Base-by-base conservation (phyloP, 768 basidiomycete genomes). In the Hysterangium stoloniferum region DNA sequence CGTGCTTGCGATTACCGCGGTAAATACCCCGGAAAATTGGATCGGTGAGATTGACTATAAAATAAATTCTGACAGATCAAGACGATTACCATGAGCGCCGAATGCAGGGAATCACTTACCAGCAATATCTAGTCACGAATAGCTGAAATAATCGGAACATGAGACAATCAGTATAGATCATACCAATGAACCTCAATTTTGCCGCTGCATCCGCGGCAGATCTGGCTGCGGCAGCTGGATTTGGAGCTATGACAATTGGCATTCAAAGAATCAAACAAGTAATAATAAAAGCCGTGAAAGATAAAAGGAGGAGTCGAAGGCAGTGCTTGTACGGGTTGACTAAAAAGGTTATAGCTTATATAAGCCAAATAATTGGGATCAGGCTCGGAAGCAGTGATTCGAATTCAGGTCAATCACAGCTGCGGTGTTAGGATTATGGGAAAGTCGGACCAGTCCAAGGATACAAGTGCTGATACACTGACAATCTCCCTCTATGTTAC, bases 11-110 rank as follows among this genome's bases (percentile, higher is more conserved):
- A 52, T 68, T 72, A 12, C 76, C 73, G 40, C 64, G 73, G 58
- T 81, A 70, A 20, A 64, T 57, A 31, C 79, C 79, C 54, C 68
- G 69, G 57, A 81, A 81, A 6, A 79, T 69, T 4, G 75, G 76
- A 56, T 82, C 79, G 13, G 76, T 78, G 44, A 82, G 64, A 57
- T 77, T 76, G 9, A 75, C 74, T 77, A 40, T 35, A 15, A 13
- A 42, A 19, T n/a, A 24, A 20, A 40, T 17, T 15, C 13, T 11
- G n/a, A 8, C 27, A 12, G 37, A 34, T 25, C 22, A 32, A 53
- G 6, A 7, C 8, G 31, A 41, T 11, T 25, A 52, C 12, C 7
- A 33, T 11, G 24, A 27, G 8, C 38, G 22, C 31, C 37, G 12
- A 29, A 46, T 29, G 2, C 12, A 8, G 11, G 34, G n/a, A n/a